Base-by-base conservation (phyloP, 2,329 filamentous ascomycete species). In the Scedosporium boydii region DNA sequence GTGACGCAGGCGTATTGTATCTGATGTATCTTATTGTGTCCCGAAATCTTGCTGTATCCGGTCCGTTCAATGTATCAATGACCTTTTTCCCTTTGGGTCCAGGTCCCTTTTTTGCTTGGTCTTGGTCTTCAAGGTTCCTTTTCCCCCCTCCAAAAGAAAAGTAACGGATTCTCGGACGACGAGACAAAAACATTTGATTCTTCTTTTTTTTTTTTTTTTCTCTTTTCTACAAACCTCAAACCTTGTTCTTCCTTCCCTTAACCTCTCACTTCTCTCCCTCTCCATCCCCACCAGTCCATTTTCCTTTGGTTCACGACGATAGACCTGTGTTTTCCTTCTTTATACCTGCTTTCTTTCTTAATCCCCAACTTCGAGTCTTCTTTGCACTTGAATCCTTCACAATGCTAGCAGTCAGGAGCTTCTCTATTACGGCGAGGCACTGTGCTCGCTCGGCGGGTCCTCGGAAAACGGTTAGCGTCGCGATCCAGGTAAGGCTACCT, bases 371-470 rank as follows among this genome's bases (percentile, higher is more conserved):
- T 59, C 62, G 34, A 38, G 34, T 38, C 62, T 63, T 57, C 56
- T 38, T 21, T 62, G 65, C 29, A 62, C 63, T 65, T 67, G 65
- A 66, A 63, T 68, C 69, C 64, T 69, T 77, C 82, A 89, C 75
- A 73, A 96, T 96, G 92, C 82, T 96, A 78, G 87, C 89, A 78
- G 81, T 89, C 75, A 88, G 91, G 79, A 86, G 87, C 71, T 85
- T 93, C 76, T 86, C 87, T 76, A 84, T 84, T 72, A 88, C 90
- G 73, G 84, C 86, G 77, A 85, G 84, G 78, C 90, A 96, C 81
- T 90, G 86, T 83, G 80, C 93, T 77, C 87, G 88, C 76, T 83
- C 85, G 72, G 82, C 85, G 38, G 63, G 64, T 72, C 80, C 82
- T 71, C 82, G 83, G 75, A 81, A 80, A 64, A 77, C 78, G 68